These are phyloP conservation scores for Claviceps monticola DNA, from an alignment of 2,329 filamentous ascomycete genomes.

Conservation along the genomic window DNA sequence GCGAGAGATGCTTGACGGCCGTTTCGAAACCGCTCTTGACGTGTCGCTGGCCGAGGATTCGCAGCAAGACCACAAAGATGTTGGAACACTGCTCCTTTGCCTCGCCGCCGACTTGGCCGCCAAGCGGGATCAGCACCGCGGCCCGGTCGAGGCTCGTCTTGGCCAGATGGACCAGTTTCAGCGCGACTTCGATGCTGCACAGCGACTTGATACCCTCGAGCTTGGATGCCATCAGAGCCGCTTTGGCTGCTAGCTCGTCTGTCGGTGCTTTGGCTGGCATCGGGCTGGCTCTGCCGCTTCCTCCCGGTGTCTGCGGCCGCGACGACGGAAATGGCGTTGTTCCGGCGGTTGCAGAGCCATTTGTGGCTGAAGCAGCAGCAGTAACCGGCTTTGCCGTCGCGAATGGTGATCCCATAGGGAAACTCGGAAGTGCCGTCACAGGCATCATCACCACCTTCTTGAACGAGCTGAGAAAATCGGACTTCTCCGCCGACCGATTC, in stretches of 20 bases:
- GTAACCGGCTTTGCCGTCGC: constrained; percentile 25
- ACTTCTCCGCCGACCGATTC: constrained; percentile 88
- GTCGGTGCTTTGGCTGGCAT: constrained; percentile 56
- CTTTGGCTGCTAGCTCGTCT: constrained; percentile 87
- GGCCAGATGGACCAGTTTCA: constrained; percentile 77
- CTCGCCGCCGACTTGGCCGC: constrained; percentile 66
- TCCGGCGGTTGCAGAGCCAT: constrained; percentile 11
- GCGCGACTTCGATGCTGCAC: constrained; percentile 90
- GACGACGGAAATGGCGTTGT: constrained; percentile 26
- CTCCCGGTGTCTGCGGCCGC: constrained; percentile 35
- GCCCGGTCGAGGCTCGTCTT: constrained; percentile 80
- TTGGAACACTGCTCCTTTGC: constrained; percentile 77
- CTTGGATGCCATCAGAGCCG: constrained; percentile 90
- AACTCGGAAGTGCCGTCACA: constrained; percentile 71
- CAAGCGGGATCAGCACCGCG: constrained; percentile 67
- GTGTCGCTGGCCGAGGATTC: constrained; percentile 73
- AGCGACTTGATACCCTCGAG: constrained; percentile 89
- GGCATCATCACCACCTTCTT: constrained; percentile 99
- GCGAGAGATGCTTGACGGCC: constrained; percentile 77
- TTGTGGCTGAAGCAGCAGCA: constrained; percentile 9
- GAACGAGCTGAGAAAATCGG: constrained; percentile 90
- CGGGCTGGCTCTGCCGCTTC: constrained; percentile 25
- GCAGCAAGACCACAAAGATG: constrained; percentile 75
- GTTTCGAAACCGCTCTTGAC: constrained; percentile 89
- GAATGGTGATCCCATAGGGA: constrained; percentile 47